Conservation (phyloP, 116 monocot genomes). For the Zostera marina region DNA sequence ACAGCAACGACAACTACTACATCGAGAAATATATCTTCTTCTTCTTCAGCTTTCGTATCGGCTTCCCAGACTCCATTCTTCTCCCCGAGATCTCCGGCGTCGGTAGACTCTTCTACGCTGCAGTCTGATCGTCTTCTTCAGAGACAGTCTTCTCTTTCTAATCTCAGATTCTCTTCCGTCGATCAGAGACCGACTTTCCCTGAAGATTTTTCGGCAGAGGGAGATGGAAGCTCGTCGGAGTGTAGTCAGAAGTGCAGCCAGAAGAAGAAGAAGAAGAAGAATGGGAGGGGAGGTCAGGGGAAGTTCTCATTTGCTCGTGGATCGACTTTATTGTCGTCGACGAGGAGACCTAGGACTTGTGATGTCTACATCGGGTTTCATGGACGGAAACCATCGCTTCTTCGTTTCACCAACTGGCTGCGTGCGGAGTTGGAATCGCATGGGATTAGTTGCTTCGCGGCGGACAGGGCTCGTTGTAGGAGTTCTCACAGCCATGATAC, state of each 20-base stretch:
- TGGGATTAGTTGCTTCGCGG: slow-evolving; percentile 80
- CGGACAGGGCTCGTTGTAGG: slow-evolving; percentile 46
- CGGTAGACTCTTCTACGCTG: slow-evolving; percentile 29
- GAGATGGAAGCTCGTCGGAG: slow-evolving; percentile 28
- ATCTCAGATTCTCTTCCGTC: too few species aligned
- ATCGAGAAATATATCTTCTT: slow-evolving; percentile 61
- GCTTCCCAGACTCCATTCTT: slow-evolving; percentile 95
- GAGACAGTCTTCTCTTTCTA: background rate
- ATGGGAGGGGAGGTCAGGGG: slow-evolving; percentile 18
- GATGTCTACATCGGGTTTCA: slow-evolving; percentile 92
- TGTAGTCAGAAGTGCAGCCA: slow-evolving; percentile 16
- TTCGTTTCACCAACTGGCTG: slow-evolving; percentile 86
- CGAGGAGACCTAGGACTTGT: slow-evolving; percentile 32
- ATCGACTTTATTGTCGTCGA: slow-evolving; percentile 37
- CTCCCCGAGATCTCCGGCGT: slow-evolving; percentile 66
- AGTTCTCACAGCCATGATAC: slow-evolving; percentile 15
- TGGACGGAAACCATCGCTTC: slow-evolving; percentile 52
- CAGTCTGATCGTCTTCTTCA: slow-evolving; percentile 37
- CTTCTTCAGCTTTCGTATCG: slow-evolving; percentile 90
- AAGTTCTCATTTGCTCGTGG: slow-evolving; percentile 21
- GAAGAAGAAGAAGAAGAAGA: slow-evolving; percentile 31
- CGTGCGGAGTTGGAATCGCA: slow-evolving; percentile 89
- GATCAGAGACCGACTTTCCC: background rate
- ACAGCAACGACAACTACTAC: slow-evolving; percentile 23
- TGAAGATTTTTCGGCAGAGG: slow-evolving; percentile 7